Base-by-base conservation (phyloP, 176 grass and related monocot species). In the Olyra latifolia region DNA sequence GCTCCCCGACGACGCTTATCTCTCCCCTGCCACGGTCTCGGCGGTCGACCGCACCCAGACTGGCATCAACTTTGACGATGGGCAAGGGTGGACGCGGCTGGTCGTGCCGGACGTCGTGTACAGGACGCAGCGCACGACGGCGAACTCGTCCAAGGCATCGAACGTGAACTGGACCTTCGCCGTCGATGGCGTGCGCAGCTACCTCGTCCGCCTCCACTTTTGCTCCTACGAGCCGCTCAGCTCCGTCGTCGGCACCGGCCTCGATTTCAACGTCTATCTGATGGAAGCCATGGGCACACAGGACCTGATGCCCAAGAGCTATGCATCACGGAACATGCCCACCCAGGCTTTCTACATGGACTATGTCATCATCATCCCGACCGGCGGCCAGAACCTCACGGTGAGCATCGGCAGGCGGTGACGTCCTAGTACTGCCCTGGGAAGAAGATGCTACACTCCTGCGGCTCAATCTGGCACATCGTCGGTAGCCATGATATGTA, bases 191-290 rank as follows among this genome's bases (percentile, higher is more conserved):
- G 64, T 81, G 7, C n/a, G 65, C 68, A 29, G 9, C 3, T 91
- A 91, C 55, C n/a, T 88, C 24, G 48, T 88, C 57, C 80, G 89
- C 52, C 29, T 84, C 14, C 89, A 91, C 65, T 91, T 91, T 40
- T 91, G 89, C 62, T 81, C 76, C 75, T 59, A 82, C 42, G 68
- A 85, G 29, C 23, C 44, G 41, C 2, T 41, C 0, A 72, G 43
- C 20, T 24, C 43, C 29, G 39, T 52, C 14, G 2, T 54, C 28
- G 42, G 68, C 48, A 0, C 2, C 10, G 54, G 61, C 20, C 62
- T 87, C 38, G 39, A 42, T 19, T 91, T 91, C 86, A 66, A 54
- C 42, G 64, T 91, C 22, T 82, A 72, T 50, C 45, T 88, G 15
- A 66, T 66, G 75, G 30, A 77, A 53, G 7, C 24, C 62, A 2